These are phyloP conservation scores for Colletotrichum liaoningense DNA, from an alignment of 2,329 filamentous ascomycete genomes.

Conservation along the genomic window DNA sequence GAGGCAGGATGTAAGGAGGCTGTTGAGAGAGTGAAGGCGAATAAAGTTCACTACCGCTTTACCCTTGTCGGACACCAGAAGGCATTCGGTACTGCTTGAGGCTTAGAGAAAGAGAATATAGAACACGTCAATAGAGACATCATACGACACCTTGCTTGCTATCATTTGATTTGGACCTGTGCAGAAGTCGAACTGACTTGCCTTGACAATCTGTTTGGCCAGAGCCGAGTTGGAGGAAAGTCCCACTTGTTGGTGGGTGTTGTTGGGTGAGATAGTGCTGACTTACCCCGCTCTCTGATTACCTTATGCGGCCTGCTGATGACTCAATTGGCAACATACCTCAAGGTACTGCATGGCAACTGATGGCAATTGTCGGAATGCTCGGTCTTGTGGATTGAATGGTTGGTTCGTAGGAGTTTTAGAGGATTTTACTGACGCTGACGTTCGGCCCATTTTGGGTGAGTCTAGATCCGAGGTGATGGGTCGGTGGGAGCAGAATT, in stretches of 20 bases:
- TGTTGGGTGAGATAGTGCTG: not conserved
- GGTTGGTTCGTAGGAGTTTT: not conserved
- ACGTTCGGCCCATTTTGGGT: not conserved
- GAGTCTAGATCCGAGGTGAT: not conserved
- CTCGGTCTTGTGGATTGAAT: not conserved
- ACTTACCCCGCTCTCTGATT: not conserved
- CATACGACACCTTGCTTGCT: too few relatives aligned
- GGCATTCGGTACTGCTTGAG: conserved; percentile 57
- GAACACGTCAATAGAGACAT: too few relatives aligned
- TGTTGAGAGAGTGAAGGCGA: conserved; percentile 75
- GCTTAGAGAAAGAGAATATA: too few relatives aligned
- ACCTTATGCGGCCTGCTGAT: not conserved
- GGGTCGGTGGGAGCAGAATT: not conserved
- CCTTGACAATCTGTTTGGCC: too few relatives aligned
- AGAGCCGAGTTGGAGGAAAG: not conserved
- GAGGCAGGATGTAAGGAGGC: conserved; percentile 77
- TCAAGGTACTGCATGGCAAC: not conserved
- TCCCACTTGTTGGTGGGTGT: not conserved
- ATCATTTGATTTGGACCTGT: too few relatives aligned
- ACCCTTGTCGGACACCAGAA: conserved; percentile 77
- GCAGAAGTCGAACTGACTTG: too few relatives aligned
- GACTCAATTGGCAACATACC: not conserved
- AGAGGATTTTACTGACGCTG: not conserved
- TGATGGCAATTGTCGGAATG: not conserved
- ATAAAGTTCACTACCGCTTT: conserved; percentile 79